Evolutionary conservation across 2,329 filamentous ascomycete species (phyloP).

Genomic region (Sporothrix inflata): DNA sequence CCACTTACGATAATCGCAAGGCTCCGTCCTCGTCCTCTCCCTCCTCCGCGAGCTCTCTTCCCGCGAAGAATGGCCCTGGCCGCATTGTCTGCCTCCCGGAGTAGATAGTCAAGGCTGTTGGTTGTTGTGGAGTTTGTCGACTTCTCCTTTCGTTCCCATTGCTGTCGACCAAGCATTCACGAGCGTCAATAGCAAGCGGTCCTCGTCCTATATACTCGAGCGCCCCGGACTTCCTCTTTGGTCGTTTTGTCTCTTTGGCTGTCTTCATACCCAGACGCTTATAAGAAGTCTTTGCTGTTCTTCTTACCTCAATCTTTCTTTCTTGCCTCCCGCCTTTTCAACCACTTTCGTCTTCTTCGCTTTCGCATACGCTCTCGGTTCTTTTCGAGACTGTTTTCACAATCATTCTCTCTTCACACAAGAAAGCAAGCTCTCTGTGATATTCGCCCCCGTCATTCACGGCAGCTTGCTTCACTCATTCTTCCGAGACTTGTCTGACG

Average conservation of each 20-base stretch:
- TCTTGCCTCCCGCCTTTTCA: not conserved
- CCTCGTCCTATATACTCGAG: not conserved
- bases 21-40: not conserved
- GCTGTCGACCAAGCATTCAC: not conserved
- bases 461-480: not conserved
- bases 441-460: not conserved
- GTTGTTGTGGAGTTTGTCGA: not conserved
- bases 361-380: not conserved
- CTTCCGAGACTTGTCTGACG: not conserved
- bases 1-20: not conserved
- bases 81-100: conserved; percentile 1
- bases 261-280: too few species aligned
- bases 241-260: not conserved
- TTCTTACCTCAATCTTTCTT: not conserved
- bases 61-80: conserved; percentile 20
- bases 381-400: not conserved
- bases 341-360: not conserved
- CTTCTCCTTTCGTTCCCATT: not conserved
- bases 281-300: too few species aligned
- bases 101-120: not conserved
- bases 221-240: not conserved
- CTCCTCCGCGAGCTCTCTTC: not conserved
- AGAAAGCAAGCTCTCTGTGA: not conserved
- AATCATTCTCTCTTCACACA: not conserved
- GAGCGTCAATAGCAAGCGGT: not conserved